phyloP scores from a whole-genome alignment of 768 basidiomycete genomes.

The Suillus subaureus region DNA sequence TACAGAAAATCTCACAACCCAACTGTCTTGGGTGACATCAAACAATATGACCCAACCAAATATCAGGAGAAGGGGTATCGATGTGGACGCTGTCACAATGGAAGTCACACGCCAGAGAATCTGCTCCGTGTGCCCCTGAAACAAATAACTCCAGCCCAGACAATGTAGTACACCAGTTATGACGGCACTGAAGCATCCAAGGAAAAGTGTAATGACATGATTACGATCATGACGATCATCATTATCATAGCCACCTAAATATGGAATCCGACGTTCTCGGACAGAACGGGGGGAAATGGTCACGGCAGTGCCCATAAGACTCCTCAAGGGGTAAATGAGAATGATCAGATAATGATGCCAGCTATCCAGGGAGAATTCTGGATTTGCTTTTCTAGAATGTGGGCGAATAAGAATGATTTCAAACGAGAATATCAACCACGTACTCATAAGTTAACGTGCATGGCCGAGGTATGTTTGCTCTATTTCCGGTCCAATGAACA shows the following conservation, averaged over 20 bases:
- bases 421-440: not conserved
- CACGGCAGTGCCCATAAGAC: not conserved
- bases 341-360: not conserved
- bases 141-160: not conserved
- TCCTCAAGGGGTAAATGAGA: not conserved
- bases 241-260: not conserved
- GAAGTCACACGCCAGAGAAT: not conserved
- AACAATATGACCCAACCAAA: not conserved
- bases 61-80: not conserved
- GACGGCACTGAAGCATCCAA: not conserved
- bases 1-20: not conserved
- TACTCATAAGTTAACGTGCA: not conserved
- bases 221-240: not conserved
- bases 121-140: not conserved
- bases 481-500: not conserved
- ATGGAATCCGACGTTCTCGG: not conserved
- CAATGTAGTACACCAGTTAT: not conserved
- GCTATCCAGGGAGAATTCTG: not conserved
- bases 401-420: not conserved
- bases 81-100: not conserved
- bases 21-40: fast-evolving
- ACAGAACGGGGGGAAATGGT: not conserved
- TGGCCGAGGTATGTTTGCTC: not conserved
- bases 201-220: not conserved
- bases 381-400: not conserved